These are phyloP conservation scores for Dictyostelium capitatum DNA, from an alignment of 78 protist species.

Conservation along the genomic window DNA sequence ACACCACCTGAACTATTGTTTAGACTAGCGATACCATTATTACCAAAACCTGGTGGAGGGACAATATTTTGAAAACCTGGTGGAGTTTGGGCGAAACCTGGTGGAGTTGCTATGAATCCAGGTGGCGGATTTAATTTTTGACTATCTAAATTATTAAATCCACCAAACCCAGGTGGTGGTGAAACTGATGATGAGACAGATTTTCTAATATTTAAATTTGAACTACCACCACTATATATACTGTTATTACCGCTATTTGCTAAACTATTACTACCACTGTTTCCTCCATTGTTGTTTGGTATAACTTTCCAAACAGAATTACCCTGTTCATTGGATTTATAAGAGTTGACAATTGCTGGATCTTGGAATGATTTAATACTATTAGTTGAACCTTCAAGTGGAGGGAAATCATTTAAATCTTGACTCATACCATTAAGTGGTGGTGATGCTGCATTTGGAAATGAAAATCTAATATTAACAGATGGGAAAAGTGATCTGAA, in stretches of 20 bases:
- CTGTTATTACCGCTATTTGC: background rate
- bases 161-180: slow-evolving; percentile 69
- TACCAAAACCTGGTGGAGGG: slow-evolving; percentile 61
- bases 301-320: slow-evolving; percentile 10
- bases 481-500: slow-evolving; percentile 78
- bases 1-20: slow-evolving; percentile 21
- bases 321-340: slow-evolving; percentile 5
- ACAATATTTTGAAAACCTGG: slow-evolving; percentile 33
- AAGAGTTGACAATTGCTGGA: slow-evolving; percentile 26
- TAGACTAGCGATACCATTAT: background rate
- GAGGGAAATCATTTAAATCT: background rate
- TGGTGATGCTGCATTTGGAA: background rate
- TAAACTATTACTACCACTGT: background rate
- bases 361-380: slow-evolving; percentile 30
- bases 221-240: too few relatives aligned
- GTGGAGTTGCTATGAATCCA: slow-evolving; percentile 39
- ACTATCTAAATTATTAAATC: background rate
- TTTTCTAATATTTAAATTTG: slow-evolving; percentile 7
- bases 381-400: background rate
- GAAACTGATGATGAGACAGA: slow-evolving; percentile 40
- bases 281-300: background rate
- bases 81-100: background rate
- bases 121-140: slow-evolving; percentile 44
- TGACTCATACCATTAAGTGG: background rate
- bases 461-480: slow-evolving; percentile 67